Conservation (phyloP, 768 basidiomycete genomes). For the Paxillus ammoniavirescens region DNA sequence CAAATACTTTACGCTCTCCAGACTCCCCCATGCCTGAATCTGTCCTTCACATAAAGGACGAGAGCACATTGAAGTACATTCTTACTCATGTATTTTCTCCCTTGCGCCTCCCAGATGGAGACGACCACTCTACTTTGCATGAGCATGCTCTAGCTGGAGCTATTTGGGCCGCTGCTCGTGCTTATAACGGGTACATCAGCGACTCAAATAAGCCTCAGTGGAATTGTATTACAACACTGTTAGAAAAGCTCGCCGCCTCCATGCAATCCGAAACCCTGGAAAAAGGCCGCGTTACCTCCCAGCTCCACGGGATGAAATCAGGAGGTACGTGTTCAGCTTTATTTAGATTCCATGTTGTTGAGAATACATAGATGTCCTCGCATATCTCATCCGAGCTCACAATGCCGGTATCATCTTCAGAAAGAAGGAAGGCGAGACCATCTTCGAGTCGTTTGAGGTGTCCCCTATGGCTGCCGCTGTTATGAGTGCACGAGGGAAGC, state of each 20-base stretch:
- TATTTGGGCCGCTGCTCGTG: slow-evolving; percentile 1
- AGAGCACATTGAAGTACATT: slow-evolving; percentile 1
- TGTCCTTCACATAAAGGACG: slow-evolving; percentile 9
- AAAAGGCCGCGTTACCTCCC: background rate
- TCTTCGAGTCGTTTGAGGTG: slow-evolving; percentile 43
- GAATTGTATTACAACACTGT: slow-evolving; percentile 1
- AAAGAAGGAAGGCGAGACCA: slow-evolving; percentile 16
- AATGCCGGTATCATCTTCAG: slow-evolving; percentile 42
- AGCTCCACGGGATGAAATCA: background rate
- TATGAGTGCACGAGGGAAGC: slow-evolving; percentile 34
- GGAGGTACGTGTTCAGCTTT: background rate
- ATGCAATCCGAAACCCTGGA: background rate
- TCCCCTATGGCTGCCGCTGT: slow-evolving; percentile 31
- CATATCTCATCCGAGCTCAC: slow-evolving; percentile 39
- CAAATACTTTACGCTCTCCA: too few relatives aligned
- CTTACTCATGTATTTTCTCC: slow-evolving; percentile 14
- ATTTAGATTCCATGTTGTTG: background rate
- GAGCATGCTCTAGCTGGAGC: slow-evolving; percentile 1
- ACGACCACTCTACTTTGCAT: background rate
- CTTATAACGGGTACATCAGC: background rate
- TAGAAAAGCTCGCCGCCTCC: slow-evolving; percentile 2
- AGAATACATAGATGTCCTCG: slow-evolving; percentile 31
- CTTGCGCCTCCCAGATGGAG: background rate
- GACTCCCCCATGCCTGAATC: slow-evolving; percentile 51
- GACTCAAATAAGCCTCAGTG: background rate